Evolutionary conservation across 768 basidiomycete genomes (phyloP).

Genomic region (Termitomyces sp.): DNA sequence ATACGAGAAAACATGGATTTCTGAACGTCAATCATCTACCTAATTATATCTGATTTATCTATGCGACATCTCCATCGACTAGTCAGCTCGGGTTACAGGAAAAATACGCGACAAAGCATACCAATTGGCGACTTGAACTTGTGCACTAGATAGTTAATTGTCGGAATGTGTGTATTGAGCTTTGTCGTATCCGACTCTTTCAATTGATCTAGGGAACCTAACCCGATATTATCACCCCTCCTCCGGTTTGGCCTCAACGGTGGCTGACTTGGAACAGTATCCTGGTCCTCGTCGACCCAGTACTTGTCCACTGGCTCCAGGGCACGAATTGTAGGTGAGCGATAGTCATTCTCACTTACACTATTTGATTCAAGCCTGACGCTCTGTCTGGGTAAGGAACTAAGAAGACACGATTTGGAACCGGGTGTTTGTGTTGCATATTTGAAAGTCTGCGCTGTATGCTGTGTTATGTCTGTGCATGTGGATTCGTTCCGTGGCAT

Average conservation of each 20-base stretch:
- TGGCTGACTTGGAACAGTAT: constrained; percentile 20
- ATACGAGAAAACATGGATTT: too few species aligned
- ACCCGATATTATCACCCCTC: constrained; percentile 28
- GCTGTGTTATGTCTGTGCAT: constrained; percentile 12
- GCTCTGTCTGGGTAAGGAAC: constrained; percentile 26
- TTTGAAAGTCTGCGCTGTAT: constrained; percentile 8
- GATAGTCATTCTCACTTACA: constrained; percentile 13
- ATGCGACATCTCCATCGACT: too few species aligned
- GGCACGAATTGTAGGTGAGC: background rate
- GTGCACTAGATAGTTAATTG: constrained; percentile 48
- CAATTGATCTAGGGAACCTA: constrained; percentile 27
- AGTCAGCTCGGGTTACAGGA: too few species aligned
- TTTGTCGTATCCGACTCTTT: constrained; percentile 39
- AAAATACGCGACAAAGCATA: constrained; percentile 20
- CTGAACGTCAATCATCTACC: too few species aligned
- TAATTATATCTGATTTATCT: too few species aligned
- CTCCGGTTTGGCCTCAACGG: constrained; percentile 38
- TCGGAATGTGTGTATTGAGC: constrained; percentile 29
- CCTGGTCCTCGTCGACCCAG: constrained; percentile 7
- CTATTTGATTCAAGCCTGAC: constrained; percentile 13
- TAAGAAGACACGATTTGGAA: constrained; percentile 19
- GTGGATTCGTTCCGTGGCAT: constrained; percentile 12
- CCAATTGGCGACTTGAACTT: constrained; percentile 70
- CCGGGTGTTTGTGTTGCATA: constrained; percentile 6
- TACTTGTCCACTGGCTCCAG: too few species aligned